These are phyloP conservation scores for Penicillium vulpinum DNA, from an alignment of 2,329 filamentous ascomycete species.

Conservation along the genomic window DNA sequence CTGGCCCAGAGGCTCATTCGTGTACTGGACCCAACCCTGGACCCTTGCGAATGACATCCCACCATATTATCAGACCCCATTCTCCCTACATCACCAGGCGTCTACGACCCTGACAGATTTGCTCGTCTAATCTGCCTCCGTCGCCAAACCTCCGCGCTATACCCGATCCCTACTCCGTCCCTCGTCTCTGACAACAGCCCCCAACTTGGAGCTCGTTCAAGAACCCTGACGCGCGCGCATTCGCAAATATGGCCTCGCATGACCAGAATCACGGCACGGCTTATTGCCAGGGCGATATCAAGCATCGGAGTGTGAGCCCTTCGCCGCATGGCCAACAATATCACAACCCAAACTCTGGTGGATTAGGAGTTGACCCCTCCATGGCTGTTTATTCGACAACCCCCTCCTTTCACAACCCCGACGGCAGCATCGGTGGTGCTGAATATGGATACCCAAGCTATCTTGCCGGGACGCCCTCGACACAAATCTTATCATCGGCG, in stretches of 20 bases:
- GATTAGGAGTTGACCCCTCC: conserved; percentile 40
- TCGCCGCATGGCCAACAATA: conserved; percentile 45
- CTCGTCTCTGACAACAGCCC: neutral
- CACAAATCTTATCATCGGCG: conserved; percentile 32
- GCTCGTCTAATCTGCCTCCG: neutral
- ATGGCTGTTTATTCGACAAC: conserved; percentile 36
- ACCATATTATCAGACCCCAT: conserved; percentile 1
- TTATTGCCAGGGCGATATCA: conserved; percentile 37
- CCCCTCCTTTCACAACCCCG: conserved; percentile 34
- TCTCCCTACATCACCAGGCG: conserved; percentile 4
- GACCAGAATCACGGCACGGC: conserved; percentile 36
- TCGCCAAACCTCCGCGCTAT: neutral
- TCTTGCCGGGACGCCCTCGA: conserved; percentile 31
- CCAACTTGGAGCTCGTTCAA: neutral
- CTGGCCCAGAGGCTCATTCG: conserved; percentile 5
- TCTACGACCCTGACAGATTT: conserved; percentile 7
- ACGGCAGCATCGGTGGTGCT: conserved; percentile 25
- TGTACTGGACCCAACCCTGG: neutral
- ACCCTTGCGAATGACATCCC: conserved; percentile 22
- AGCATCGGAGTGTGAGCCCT: conserved; percentile 45
- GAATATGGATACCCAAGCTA: conserved; percentile 42
- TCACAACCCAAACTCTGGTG: conserved; percentile 31
- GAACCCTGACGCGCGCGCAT: conserved; percentile 19
- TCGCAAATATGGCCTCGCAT: conserved; percentile 34
- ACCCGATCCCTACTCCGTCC: neutral